phyloP scores from a whole-genome alignment of 495 filamentous ascomycete species.

The Delitschia confertaspora region DNA sequence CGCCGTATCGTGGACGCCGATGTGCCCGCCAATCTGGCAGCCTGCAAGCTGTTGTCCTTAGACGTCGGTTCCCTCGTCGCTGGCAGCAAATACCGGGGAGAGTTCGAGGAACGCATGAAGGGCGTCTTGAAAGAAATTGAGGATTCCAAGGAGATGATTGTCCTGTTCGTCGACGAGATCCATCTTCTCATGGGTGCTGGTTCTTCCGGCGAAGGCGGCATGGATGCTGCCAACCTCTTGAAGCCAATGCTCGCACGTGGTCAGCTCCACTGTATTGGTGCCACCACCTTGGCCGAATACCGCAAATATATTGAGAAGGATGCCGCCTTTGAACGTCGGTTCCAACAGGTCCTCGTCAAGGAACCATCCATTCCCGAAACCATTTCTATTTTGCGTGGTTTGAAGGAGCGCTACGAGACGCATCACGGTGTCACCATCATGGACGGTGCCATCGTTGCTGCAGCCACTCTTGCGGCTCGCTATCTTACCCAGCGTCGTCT shows the following conservation, averaged over 20 bases:
- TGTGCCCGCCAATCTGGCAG: constrained; percentile 89
- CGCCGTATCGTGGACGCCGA: constrained; percentile 91
- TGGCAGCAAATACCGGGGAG: constrained; percentile 94
- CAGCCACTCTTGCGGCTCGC: constrained; percentile 79
- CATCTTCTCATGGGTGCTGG: constrained; percentile 97
- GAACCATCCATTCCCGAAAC: constrained; percentile 84
- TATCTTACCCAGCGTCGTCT: constrained; percentile 86
- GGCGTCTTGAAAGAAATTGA: constrained; percentile 94
- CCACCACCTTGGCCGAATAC: constrained; percentile 90
- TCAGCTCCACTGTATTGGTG: constrained; percentile 95
- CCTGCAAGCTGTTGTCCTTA: constrained; percentile 85
- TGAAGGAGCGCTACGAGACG: constrained; percentile 96
- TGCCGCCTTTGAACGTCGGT: constrained; percentile 91
- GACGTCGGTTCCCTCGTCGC: constrained; percentile 93
- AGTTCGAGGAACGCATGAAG: constrained; percentile 99
- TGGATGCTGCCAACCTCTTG: constrained; percentile 95
- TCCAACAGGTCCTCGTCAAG: constrained; percentile 95
- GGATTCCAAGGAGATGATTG: constrained; percentile 92
- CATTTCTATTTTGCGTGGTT: constrained; percentile 88
- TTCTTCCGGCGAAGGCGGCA: constrained; percentile 85
- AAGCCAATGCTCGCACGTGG: constrained; percentile 96
- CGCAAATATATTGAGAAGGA: constrained; percentile 99
- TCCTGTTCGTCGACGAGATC: constrained; percentile 97
- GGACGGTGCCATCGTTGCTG: constrained; percentile 83
- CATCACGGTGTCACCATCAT: constrained; percentile 96